These are phyloP conservation scores for Metschnikowia gruessii DNA, from an alignment of 805 yeast genomes.

Conservation along the genomic window DNA sequence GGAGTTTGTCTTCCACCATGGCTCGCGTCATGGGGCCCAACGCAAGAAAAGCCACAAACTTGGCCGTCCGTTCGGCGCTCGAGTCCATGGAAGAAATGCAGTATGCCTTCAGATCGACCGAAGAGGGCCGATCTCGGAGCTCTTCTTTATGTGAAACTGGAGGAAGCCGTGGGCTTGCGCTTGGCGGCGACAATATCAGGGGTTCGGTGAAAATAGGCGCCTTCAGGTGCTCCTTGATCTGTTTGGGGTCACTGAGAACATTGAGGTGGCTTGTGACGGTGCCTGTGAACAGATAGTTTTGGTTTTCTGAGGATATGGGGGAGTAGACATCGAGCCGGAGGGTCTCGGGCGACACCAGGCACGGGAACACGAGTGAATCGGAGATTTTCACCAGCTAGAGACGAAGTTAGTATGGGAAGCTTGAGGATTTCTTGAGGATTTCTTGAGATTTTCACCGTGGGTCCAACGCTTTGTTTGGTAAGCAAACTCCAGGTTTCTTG, in stretches of 20 bases:
- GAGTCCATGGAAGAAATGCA: constrained; percentile 11
- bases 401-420: constrained; percentile 19
- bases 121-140: constrained; percentile 2
- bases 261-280: constrained; percentile 31
- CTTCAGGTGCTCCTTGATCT: constrained; percentile 22
- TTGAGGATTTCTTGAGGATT: background rate
- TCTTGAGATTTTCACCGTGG: background rate
- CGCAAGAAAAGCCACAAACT: constrained; percentile 18
- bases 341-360: constrained; percentile 32
- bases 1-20: constrained; percentile 8
- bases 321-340: constrained; percentile 37
- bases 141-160: background rate
- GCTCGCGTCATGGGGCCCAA: constrained; percentile 20
- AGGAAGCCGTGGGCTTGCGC: background rate
- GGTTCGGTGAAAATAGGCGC: constrained; percentile 2
- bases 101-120: constrained; percentile 15
- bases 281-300: constrained; percentile 26
- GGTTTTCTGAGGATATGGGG: constrained; percentile 9
- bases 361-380: constrained; percentile 31
- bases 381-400: constrained; percentile 30
- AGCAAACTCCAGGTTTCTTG: too few relatives aligned
- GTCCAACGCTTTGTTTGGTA: background rate
- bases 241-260: constrained; percentile 31
- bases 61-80: constrained; percentile 6
- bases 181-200: constrained; percentile 2